A percentile compares a stretch with the other conserved stretches of the same genome.
Conservation (phyloP, 495 filamentous ascomycete genomes). For the Amorphotheca resinae region DNA sequence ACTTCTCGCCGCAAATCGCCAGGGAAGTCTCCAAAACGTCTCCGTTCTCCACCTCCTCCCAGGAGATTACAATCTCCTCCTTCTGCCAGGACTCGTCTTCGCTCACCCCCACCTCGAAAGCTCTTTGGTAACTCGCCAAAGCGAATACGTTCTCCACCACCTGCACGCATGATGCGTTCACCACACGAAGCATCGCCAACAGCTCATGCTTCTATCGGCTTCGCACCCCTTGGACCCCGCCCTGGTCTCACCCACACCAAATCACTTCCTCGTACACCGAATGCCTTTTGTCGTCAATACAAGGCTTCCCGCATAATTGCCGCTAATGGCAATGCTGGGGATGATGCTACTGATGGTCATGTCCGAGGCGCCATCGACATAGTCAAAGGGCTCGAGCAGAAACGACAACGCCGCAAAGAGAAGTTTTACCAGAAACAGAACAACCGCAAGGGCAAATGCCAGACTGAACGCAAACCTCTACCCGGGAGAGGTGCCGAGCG, state of each 20-base stretch:
- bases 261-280: conserved; percentile 62
- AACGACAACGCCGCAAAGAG: conserved; percentile 79
- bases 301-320: conserved; percentile 17
- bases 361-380: conserved; percentile 88
- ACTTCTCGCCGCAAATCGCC: conserved; percentile 29
- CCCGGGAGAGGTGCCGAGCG: conserved; percentile 83
- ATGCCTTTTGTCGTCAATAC: conserved; percentile 49
- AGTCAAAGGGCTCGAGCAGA: conserved; percentile 89
- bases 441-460: conserved; percentile 33
- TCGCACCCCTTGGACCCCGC: conserved; percentile 51
- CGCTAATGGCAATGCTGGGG: conserved; percentile 10
- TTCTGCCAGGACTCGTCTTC: conserved; percentile 50
- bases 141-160: conserved; percentile 29
- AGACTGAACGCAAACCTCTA: conserved; percentile 41
- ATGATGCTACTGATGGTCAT: conserved; percentile 31
- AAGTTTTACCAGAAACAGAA: conserved; percentile 79
- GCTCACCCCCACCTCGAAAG: conserved; percentile 44
- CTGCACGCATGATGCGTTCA: conserved; percentile 1
- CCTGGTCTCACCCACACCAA: conserved; percentile 57
- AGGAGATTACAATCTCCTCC: conserved; percentile 36
- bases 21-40: conserved; percentile 30
- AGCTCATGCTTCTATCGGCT: conserved; percentile 24
- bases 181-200: conserved; percentile 25
- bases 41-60: conserved; percentile 35
- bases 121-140: conserved; percentile 3